phyloP scores from a whole-genome alignment of 2,329 filamentous ascomycete species.

The Fusarium austroafricanum region DNA sequence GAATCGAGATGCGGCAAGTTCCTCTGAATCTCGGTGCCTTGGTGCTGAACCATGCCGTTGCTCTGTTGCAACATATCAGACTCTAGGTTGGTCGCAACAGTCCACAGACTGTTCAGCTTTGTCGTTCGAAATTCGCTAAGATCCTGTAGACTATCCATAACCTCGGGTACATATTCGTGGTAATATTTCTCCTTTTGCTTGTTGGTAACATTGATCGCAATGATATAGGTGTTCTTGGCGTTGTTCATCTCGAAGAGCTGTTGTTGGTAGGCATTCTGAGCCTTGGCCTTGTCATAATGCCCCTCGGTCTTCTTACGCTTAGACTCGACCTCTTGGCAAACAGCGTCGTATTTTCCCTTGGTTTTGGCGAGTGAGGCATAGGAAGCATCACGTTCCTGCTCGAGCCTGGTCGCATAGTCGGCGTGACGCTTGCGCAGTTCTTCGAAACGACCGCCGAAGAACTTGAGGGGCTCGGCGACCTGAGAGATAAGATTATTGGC shows the following conservation, averaged over 20 bases:
- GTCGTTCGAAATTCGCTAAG: constrained; percentile 88
- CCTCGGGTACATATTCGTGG: constrained; percentile 93
- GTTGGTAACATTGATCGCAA: constrained; percentile 95
- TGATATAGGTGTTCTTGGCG: constrained; percentile 97
- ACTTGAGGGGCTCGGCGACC: constrained; percentile 88
- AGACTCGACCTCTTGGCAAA: constrained; percentile 94
- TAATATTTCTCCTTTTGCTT: constrained; percentile 98
- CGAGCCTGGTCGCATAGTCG: constrained; percentile 88
- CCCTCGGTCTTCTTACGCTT: constrained; percentile 95
- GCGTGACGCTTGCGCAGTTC: constrained; percentile 91
- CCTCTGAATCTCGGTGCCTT: constrained; percentile 83
- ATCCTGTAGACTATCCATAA: constrained; percentile 93
- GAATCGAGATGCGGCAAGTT: constrained; percentile 92
- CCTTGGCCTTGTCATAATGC: constrained; percentile 94
- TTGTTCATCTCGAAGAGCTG: constrained; percentile 97
- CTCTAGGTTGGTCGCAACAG: constrained; percentile 81
- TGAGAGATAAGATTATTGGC: constrained; percentile 81
- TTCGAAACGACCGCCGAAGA: constrained; percentile 80
- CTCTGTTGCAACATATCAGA: constrained; percentile 81
- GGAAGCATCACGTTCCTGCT: constrained; percentile 86
- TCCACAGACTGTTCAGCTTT: constrained; percentile 89
- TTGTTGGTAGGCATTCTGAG: constrained; percentile 90
- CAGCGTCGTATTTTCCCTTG: constrained; percentile 92
- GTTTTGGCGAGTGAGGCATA: constrained; percentile 89
- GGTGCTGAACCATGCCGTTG: constrained; percentile 75